phyloP scores from a whole-genome alignment of 495 filamentous ascomycete genomes.

The Neurospora discreta region DNA sequence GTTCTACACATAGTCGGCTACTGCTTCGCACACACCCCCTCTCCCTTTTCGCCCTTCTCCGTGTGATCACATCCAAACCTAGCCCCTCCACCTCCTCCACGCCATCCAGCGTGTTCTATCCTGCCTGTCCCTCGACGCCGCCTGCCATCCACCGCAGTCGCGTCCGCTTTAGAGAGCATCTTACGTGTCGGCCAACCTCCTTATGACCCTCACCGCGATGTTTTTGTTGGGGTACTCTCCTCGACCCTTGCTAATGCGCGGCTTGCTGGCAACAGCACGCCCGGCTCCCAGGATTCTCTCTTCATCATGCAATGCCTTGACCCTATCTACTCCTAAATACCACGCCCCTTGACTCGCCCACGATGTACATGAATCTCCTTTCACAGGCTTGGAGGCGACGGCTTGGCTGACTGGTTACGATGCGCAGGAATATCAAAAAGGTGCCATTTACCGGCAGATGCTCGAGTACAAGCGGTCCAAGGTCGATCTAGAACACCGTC shows the following conservation, averaged over 20 bases:
- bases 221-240: constrained; percentile 21
- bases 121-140: constrained; percentile 2
- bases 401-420: constrained; percentile 21
- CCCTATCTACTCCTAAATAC: constrained; percentile 7
- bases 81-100: background rate
- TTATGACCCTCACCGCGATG: constrained; percentile 9
- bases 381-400: constrained; percentile 12
- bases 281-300: constrained; percentile 17
- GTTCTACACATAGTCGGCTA: constrained; percentile 30
- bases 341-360: constrained; percentile 15
- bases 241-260: constrained; percentile 37
- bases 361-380: constrained; percentile 16
- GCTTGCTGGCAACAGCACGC: constrained; percentile 34
- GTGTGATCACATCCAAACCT: constrained; percentile 2
- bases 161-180: constrained; percentile 2
- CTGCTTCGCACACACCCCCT: background rate
- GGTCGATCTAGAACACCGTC: constrained; percentile 58
- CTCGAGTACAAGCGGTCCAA: constrained; percentile 91
- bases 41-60: constrained; percentile 12
- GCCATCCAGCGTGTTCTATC: constrained; percentile 1
- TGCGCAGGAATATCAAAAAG: constrained; percentile 82
- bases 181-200: constrained; percentile 10
- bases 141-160: constrained; percentile 2
- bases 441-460: constrained; percentile 96
- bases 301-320: constrained; percentile 14